Conservation (phyloP, 345 rosid genomes). For the Nephelium lappaceum region DNA sequence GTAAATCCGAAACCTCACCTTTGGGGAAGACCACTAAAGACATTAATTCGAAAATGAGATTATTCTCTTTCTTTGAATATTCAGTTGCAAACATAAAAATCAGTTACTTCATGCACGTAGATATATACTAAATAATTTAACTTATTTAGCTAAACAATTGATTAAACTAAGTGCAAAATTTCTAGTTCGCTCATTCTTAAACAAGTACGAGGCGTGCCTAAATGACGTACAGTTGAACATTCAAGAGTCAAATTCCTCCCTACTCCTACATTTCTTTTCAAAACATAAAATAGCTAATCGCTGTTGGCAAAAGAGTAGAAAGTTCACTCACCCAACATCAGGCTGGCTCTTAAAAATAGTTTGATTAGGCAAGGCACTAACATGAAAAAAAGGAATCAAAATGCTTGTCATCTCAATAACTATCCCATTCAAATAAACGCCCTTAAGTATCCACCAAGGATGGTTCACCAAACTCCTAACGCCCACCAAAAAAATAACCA, state of each 20-base stretch:
- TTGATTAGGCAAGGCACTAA: conserved; percentile 90
- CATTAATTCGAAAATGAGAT: neutral
- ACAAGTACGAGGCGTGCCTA: no score
- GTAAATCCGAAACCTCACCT: neutral
- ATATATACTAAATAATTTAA: neutral
- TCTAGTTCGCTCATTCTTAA: neutral
- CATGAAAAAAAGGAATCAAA: conserved; percentile 92
- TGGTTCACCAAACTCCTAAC: conserved; percentile 84
- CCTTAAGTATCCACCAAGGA: conserved; percentile 94
- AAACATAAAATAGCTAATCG: neutral
- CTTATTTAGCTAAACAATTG: neutral
- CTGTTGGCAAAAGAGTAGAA: neutral
- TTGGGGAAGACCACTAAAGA: neutral
- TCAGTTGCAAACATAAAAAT: neutral
- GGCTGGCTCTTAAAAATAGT: conserved; percentile 87
- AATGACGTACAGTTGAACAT: no score
- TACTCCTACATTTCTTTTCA: neutral
- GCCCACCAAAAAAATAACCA: conserved; percentile 70
- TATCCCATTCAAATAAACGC: conserved; percentile 83
- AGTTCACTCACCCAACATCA: conserved; percentile 96
- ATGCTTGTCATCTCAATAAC: conserved; percentile 96
- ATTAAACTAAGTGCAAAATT: neutral
- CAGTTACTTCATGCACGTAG: neutral
- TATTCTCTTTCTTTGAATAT: neutral
- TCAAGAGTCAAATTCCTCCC: neutral